These are phyloP conservation scores for Auricularia sp. DNA, from an alignment of 768 basidiomycete genomes.

Conservation along the genomic window DNA sequence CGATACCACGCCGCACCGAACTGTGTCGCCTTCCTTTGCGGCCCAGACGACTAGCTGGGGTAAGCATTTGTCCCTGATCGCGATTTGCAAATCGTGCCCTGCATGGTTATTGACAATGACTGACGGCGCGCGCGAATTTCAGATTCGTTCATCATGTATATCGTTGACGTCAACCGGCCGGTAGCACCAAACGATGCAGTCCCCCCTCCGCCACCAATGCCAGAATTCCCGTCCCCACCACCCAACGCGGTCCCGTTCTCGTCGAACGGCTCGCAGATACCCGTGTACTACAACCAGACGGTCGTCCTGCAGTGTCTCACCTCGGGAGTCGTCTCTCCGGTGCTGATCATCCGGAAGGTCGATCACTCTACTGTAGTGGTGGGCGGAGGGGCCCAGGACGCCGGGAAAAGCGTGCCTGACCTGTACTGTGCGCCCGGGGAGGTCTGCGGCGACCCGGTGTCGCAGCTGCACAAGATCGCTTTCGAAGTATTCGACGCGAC, in stretches of 20 bases:
- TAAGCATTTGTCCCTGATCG: conserved; percentile 25
- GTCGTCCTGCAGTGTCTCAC: conserved; percentile 90
- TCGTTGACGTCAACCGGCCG: conserved; percentile 83
- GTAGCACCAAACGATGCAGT: conserved; percentile 49
- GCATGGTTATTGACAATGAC: conserved; percentile 8
- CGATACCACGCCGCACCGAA: conserved; percentile 66
- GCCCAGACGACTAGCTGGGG: conserved; percentile 87
- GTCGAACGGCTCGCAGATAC: conserved; percentile 73
- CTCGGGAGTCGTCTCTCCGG: conserved; percentile 87
- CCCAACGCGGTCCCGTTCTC: conserved; percentile 83
- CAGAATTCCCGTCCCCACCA: conserved; percentile 86
- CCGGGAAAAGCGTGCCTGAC: conserved; percentile 74
- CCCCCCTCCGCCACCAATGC: conserved; percentile 66
- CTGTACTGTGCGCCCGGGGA: conserved; percentile 77
- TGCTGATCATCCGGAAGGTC: conserved; percentile 88
- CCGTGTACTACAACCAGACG: conserved; percentile 94
- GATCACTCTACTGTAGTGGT: conserved; percentile 84
- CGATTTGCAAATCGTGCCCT: conserved; percentile 6
- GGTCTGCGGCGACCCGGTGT: conserved; percentile 87
- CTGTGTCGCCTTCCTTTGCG: conserved; percentile 77
- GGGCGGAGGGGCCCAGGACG: conserved; percentile 84
- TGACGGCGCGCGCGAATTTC: neutral
- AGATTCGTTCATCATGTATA: conserved; percentile 96
- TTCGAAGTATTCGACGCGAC: conserved; percentile 77
- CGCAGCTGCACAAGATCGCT: conserved; percentile 91